Evolutionary conservation across 1,284 basidiomycete species (phyloP).

Genomic region (Schizopora paradoxa): DNA sequence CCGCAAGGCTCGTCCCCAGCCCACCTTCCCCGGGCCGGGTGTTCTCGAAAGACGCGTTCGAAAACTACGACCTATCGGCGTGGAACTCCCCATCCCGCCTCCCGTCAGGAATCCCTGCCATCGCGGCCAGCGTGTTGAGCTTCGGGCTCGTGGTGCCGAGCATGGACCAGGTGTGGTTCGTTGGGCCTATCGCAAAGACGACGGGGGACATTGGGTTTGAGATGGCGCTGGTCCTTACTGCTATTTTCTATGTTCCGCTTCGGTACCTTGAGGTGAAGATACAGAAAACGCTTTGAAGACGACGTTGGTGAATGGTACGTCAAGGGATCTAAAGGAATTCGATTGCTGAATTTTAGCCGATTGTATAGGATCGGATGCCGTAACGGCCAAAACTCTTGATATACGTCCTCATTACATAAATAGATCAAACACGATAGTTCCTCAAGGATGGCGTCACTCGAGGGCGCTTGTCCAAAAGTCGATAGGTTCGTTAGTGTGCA

Average conservation of each 20-base stretch:
- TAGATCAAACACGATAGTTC: no score
- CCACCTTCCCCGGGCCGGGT: not conserved
- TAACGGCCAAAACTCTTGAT: no score
- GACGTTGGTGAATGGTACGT: no score
- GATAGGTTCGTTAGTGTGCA: no score
- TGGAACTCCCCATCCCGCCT: constrained; percentile 54
- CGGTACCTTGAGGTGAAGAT: constrained; percentile 36
- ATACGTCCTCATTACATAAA: no score
- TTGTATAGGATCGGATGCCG: no score
- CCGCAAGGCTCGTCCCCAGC: constrained; percentile 1
- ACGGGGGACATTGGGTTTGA: constrained; percentile 79
- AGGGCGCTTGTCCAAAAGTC: no score
- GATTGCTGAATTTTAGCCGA: no score
- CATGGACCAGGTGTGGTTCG: constrained; percentile 71
- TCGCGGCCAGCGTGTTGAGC: constrained; percentile 44
- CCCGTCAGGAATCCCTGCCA: constrained; percentile 61
- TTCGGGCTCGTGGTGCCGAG: constrained; percentile 59
- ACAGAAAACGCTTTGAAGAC: constrained; percentile 23
- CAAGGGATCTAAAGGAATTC: no score
- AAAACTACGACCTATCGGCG: constrained; percentile 41
- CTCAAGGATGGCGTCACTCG: no score
- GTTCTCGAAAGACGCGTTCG: constrained; percentile 33
- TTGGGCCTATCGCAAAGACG: constrained; percentile 61
- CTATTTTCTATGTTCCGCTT: constrained; percentile 53
- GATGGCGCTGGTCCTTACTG: constrained; percentile 52